Evolutionary conservation across 257 asterid genomes (phyloP), one percentile per base, ranked within the genome.

Genomic region (Buddleja alternifolia): DNA sequence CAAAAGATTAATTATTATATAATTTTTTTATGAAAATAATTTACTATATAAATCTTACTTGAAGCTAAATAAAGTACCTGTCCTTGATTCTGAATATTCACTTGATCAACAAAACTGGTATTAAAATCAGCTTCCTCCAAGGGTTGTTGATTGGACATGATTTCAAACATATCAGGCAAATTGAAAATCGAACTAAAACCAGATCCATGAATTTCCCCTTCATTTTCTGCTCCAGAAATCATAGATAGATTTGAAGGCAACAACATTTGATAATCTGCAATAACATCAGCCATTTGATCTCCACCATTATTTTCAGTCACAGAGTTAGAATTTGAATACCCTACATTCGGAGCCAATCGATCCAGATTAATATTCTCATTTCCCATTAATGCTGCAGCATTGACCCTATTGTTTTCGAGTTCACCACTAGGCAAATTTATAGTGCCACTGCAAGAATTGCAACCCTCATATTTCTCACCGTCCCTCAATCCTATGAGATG

Each of bases 71-170:
- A 37, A 53, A 7, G 40, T 42, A 77, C 78, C 78, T 72, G 77
- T 7, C 36, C 12, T 21, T 70, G 66, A 54, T 55, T 66, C 10
- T 19, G 78, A 39, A 51, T 21, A 20, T 47, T 69, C 45, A 50
- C 47, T 55, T 71, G 78, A 69, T 70, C 52, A 7, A 47, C 32
- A 32, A 66, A 74, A 69, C 60, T 36, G 42, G 34, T 58, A 15
- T 62, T 70, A n/a, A 74, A 32, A 67, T 25, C 64, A 50, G 37
- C 34, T 8, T 37, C 54, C 6, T 39, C 64, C 15, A 50, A 10
- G 14, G 25, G 41, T 3, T 32, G 66, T 36, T 15, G 74, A 48
- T 32, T 34, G 9, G 74, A 59, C 51, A 72, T 29, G 47, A 52
- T 1, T 6, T 65, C 73, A 8, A 77, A 63, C 10, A 5, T 1